Base-by-base conservation (phyloP, 2,329 filamentous ascomycete species). In the Amauroascus niger region DNA sequence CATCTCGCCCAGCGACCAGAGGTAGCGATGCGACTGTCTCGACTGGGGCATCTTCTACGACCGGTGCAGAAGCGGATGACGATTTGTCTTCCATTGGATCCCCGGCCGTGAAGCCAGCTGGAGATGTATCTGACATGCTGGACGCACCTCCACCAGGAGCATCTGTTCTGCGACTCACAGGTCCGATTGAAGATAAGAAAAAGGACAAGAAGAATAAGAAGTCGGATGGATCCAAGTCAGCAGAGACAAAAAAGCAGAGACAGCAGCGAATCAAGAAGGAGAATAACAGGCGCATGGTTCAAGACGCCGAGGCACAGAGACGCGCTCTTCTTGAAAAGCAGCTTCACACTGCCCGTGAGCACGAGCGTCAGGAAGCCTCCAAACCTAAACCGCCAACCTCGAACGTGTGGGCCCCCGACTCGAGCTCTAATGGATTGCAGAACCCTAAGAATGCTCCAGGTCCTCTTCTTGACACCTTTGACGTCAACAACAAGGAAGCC, bases 171-270 rank as follows among this genome's bases (percentile, higher is more conserved):
- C 87, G 87, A 57, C 76, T 97, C 59, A 93, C 86, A 52, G 82
- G 83, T 67, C 79, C 70, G 64, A 79, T 71, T 67, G 81, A 77
- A 72, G 72, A 74, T 18, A 68, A 70, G 59, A 70, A 72, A 53
- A 57, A 69, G 32, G 69, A 78, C 65, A 79, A 84, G 71, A 75
- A 79, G 58, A 83, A 83, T 70, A 82, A 82, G 71, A 75, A 79
- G 63, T 72, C 76, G 60, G 57, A 65, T 50, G 81, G 83, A 73
- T 76, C 80, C 59, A 82, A 87, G 68, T 78, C 79, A 47, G 79
- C 79, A 16, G 87, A 95, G 76, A 86, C 85, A 18, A 96, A 96
- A 84, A 96, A 96, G 77, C 88, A 95, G 75, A 84, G 89, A 56
- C 90, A 96, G 75, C 93, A 95, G 74, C 81, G 84, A 61, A 82